Conservation (phyloP, 2,329 filamentous ascomycete genomes). For the Phaeosphaeria sp. region DNA sequence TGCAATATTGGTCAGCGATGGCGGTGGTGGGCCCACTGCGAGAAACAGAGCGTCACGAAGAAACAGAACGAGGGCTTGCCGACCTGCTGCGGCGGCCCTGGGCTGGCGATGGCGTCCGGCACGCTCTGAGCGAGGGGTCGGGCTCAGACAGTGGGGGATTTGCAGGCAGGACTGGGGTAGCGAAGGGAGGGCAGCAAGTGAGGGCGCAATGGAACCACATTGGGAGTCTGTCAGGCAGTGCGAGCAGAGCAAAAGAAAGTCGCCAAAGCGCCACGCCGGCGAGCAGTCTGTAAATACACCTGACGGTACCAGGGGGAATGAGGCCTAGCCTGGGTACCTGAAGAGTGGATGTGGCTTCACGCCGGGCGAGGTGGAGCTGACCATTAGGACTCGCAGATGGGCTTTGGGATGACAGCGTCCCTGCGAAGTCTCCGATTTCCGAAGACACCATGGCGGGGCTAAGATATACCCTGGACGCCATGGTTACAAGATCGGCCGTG, state of each 20-base stretch:
- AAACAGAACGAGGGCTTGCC: constrained; percentile 20
- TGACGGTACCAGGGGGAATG: constrained; percentile 33
- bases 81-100: constrained; percentile 28
- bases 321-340: constrained; percentile 39
- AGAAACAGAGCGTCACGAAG: constrained; percentile 28
- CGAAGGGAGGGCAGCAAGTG: constrained; percentile 21
- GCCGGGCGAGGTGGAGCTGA: constrained; percentile 30
- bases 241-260: constrained; percentile 39
- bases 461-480: constrained; percentile 39
- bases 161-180: constrained; percentile 27
- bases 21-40: constrained; percentile 26
- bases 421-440: constrained; percentile 47
- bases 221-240: constrained; percentile 32
- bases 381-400: constrained; percentile 31
- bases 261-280: constrained; percentile 42
- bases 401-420: constrained; percentile 32
- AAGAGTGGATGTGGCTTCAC: constrained; percentile 46
- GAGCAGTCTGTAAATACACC: constrained; percentile 37
- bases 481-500: constrained; percentile 47
- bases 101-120: constrained; percentile 26
- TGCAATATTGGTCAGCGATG: constrained; percentile 35
- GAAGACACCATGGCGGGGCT: constrained; percentile 43
- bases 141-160: constrained; percentile 23
- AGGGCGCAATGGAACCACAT: constrained; percentile 38
- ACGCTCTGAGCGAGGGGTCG: constrained; percentile 32